phyloP scores from a whole-genome alignment of 2,329 filamentous ascomycete genomes.

The Pseudocercospora pini-densiflorae region DNA sequence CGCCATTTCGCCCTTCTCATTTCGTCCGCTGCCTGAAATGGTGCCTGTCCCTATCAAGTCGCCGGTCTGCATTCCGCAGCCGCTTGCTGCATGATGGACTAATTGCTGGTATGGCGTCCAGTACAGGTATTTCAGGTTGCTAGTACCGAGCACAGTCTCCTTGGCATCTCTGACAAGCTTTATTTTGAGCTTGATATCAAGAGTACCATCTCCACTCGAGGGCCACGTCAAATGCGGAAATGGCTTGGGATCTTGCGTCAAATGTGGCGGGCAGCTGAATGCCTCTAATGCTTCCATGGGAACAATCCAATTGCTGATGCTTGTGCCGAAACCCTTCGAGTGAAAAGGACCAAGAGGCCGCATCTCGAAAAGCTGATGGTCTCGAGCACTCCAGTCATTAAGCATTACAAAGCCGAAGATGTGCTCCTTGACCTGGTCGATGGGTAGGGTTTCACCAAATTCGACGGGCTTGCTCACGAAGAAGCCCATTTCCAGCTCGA shows the following conservation, averaged over 20 bases:
- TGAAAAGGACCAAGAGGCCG: slow-evolving; percentile 64
- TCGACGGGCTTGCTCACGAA: slow-evolving; percentile 49
- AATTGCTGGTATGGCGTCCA: slow-evolving; percentile 54
- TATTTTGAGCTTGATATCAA: slow-evolving; percentile 40
- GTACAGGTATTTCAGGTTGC: slow-evolving; percentile 47
- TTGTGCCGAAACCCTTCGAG: slow-evolving; percentile 64
- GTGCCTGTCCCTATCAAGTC: slow-evolving; percentile 53
- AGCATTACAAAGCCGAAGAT: slow-evolving; percentile 67
- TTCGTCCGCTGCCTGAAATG: slow-evolving; percentile 44
- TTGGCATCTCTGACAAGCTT: slow-evolving; percentile 34
- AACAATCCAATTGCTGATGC: slow-evolving; percentile 66
- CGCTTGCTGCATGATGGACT: slow-evolving; percentile 49
- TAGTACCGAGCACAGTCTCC: slow-evolving; percentile 30
- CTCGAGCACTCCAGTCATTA: slow-evolving; percentile 64
- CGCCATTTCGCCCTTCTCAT: slow-evolving; percentile 37
- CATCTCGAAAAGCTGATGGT: slow-evolving; percentile 68
- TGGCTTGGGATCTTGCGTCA: slow-evolving; percentile 35
- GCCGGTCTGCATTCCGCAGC: slow-evolving; percentile 47
- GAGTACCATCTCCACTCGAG: slow-evolving; percentile 27
- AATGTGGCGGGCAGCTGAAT: slow-evolving; percentile 35
- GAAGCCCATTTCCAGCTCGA: slow-evolving; percentile 55
- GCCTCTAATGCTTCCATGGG: slow-evolving; percentile 61
- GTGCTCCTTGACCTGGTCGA: slow-evolving; percentile 54
- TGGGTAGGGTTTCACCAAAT: slow-evolving; percentile 45
- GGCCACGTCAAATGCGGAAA: slow-evolving; percentile 37